Percentiles rank a stretch among this genome's conserved stretches.
phyloP scores from a whole-genome alignment of 345 rosid genomes.

The Melaleuca alternifolia region DNA sequence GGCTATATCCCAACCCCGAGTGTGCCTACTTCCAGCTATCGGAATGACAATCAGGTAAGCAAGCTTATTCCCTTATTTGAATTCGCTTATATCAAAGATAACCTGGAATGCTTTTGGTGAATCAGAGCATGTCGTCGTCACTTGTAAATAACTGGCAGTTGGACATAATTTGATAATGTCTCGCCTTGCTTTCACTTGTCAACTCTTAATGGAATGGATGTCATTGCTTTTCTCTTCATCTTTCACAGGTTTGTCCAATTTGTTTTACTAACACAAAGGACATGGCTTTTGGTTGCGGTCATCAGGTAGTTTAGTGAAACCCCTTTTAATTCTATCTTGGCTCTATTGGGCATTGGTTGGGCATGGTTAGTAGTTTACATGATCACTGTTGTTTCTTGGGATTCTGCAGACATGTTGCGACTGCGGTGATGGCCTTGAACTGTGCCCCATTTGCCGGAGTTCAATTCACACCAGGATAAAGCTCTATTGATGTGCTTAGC shows the following conservation, averaged over 20 bases:
- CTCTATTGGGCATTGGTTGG: not conserved
- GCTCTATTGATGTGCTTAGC: constrained; percentile 13
- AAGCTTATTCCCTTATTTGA: not conserved
- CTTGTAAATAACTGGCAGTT: not conserved
- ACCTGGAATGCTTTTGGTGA: not conserved
- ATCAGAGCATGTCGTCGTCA: not conserved
- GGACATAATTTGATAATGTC: not conserved
- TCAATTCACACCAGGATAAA: constrained; percentile 27
- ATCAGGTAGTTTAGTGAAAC: constrained; percentile 21
- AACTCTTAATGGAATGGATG: not conserved
- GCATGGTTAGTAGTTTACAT: not conserved
- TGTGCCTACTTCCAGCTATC: constrained; percentile 1
- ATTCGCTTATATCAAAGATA: not conserved
- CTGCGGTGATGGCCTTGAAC: constrained; percentile 29
- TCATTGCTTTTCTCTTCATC: not conserved
- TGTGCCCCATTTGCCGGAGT: constrained; percentile 38
- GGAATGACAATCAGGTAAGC: constrained; percentile 21
- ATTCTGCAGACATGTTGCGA: constrained; percentile 24
- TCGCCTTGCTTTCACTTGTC: not conserved
- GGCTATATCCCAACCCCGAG: not conserved
- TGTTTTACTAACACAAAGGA: constrained; percentile 31
- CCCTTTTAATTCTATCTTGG: not conserved
- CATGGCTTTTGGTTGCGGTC: constrained; percentile 51
- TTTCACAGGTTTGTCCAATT: constrained; percentile 28
- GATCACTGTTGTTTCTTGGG: not conserved